Conservation (phyloP, 306 rosid genomes). For the Cicer chorassanicum region DNA sequence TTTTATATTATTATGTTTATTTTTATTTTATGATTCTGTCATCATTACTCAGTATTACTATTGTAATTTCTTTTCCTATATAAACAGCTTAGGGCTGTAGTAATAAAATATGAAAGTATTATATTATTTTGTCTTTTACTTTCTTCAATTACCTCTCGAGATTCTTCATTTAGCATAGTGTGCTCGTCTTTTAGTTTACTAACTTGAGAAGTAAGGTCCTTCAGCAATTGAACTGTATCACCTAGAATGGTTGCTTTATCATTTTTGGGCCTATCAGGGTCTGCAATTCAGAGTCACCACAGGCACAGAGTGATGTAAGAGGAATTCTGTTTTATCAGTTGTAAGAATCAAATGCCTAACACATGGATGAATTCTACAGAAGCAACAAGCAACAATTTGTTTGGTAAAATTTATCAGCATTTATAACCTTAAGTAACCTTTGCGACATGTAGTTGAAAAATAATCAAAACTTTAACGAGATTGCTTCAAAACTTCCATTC, state of each 20-base stretch:
- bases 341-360: constrained; percentile 36
- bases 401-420: constrained; percentile 8
- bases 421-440: constrained; percentile 16
- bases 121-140: too few species aligned
- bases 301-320: constrained; percentile 30
- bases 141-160: constrained; percentile 92
- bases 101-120: too few species aligned
- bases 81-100: too few species aligned
- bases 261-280: constrained; percentile 90
- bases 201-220: constrained; percentile 83
- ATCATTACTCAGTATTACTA: too few species aligned
- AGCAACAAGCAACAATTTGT: constrained; percentile 2
- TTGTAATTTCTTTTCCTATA: too few species aligned
- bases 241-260: constrained; percentile 84
- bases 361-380: constrained; percentile 28
- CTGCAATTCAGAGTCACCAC: constrained; percentile 59
- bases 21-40: too few species aligned
- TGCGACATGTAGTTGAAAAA: constrained; percentile 28
- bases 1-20: too few species aligned
- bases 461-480: constrained; percentile 10
- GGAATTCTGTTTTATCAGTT: constrained; percentile 26
- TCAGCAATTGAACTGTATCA: constrained; percentile 84
- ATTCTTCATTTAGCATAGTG: constrained; percentile 71
- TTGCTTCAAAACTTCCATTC: background rate
- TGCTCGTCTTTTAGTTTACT: constrained; percentile 72